A percentile compares a stretch with the other conserved stretches of the same genome.
Conservation (phyloP, 139 green algal species). For the Chlorella sp. region DNA sequence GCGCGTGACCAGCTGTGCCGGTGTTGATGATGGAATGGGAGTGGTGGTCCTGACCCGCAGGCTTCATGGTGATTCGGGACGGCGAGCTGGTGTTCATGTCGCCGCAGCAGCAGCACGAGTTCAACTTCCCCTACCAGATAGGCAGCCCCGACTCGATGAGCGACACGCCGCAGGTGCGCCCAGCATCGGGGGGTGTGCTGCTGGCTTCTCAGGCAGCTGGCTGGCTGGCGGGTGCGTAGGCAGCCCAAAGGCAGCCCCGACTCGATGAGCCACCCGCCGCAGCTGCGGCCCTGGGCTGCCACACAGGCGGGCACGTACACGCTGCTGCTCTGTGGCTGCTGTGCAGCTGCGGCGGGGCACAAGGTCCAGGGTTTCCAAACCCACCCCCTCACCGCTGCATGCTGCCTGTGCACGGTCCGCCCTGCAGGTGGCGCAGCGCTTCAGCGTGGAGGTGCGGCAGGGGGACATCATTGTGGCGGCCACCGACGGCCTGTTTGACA, state of each 20-base stretch:
- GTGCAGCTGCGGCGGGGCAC: no score
- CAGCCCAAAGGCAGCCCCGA: constrained; percentile 65
- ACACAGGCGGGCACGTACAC: no score
- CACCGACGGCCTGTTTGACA: constrained; percentile 98
- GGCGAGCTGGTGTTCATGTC: constrained; percentile 78
- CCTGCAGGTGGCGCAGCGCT: constrained; percentile 49
- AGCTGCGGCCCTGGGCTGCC: no score
- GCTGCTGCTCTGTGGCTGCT: neutral
- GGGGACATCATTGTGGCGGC: constrained; percentile 93
- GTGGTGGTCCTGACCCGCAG: neutral
- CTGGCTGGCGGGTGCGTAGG: no score
- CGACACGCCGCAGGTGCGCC: constrained; percentile 68
- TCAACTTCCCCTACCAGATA: constrained; percentile 98
- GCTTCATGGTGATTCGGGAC: constrained; percentile 50
- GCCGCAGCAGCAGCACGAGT: constrained; percentile 94
- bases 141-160: constrained; percentile 60
- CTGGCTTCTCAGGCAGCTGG: no score
- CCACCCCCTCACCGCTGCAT: no score
- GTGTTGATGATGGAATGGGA: no score
- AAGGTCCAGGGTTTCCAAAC: no score
- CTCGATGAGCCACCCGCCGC: constrained; percentile 62
- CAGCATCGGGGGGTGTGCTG: no score
- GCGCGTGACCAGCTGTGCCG: no score
- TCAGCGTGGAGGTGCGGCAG: constrained; percentile 66
- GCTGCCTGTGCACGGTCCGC: no score